phyloP scores from a whole-genome alignment of 2,329 filamentous ascomycete species.

The Colletotrichum tofieldiae region DNA sequence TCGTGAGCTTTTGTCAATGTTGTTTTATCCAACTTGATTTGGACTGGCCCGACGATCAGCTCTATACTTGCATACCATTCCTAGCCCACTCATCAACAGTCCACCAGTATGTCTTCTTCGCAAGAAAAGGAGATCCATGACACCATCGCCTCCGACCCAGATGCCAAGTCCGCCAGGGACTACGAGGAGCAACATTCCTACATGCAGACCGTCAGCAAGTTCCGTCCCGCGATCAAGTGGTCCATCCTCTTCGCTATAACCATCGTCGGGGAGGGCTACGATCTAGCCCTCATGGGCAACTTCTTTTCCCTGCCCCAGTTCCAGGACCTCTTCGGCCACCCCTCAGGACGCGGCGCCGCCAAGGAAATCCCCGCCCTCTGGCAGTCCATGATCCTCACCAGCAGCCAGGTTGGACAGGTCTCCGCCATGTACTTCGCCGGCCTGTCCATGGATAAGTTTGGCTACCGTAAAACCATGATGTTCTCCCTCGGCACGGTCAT shows the following conservation, averaged over 20 bases:
- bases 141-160: slow-evolving; percentile 16
- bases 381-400: slow-evolving; percentile 53
- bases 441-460: slow-evolving; percentile 19
- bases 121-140: neutral
- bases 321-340: slow-evolving; percentile 49
- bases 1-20: neutral
- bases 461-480: slow-evolving; percentile 37
- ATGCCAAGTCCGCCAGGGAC: slow-evolving; percentile 17
- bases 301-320: slow-evolving; percentile 53
- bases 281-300: slow-evolving; percentile 53
- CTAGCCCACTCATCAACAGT: neutral
- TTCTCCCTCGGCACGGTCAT: slow-evolving; percentile 19
- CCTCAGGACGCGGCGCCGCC: slow-evolving; percentile 43
- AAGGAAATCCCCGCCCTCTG: slow-evolving; percentile 59
- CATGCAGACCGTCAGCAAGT: slow-evolving; percentile 10
- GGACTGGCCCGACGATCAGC: neutral
- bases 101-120: neutral
- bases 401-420: slow-evolving; percentile 26
- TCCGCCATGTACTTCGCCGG: slow-evolving; percentile 30
- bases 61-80: neutral
- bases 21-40: neutral
- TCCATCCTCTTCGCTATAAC: slow-evolving; percentile 42
- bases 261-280: slow-evolving; percentile 48
- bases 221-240: slow-evolving; percentile 38
- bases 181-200: slow-evolving; percentile 25